These are phyloP conservation scores for Myriosclerotinia scirpicola DNA, from an alignment of 2,329 filamentous ascomycete genomes.

Conservation along the genomic window DNA sequence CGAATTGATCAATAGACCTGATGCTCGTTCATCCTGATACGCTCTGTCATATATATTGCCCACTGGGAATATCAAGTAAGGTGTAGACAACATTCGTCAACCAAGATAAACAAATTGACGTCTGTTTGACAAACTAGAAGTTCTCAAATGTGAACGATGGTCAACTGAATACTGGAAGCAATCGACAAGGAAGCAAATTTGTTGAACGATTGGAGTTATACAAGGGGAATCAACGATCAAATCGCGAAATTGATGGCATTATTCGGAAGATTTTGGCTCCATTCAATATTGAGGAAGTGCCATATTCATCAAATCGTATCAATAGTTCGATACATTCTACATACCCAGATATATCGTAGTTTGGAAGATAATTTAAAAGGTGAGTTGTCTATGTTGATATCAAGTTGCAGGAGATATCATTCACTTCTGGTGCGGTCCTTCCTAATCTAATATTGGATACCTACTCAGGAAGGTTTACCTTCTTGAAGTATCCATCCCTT, in stretches of 20 bases:
- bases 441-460: no score
- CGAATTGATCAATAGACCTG: not conserved
- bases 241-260: not conserved
- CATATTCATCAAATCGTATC: no score
- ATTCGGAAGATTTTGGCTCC: not conserved
- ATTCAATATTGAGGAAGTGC: not conserved
- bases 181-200: not conserved
- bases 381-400: no score
- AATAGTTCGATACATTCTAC: not conserved
- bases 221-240: not conserved
- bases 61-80: not conserved
- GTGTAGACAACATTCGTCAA: not conserved
- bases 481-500: no score
- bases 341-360: not conserved
- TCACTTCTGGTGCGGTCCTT: not conserved
- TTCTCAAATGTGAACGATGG: not conserved
- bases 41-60: no score
- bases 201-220: not conserved
- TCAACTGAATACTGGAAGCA: not conserved
- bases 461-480: no score
- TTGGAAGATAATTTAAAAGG: no score
- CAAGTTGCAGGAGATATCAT: no score
- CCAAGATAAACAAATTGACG: not conserved
- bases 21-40: not conserved
- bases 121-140: not conserved